Conservation (phyloP, 805 yeast species). For the Ogataea glucozyma region DNA sequence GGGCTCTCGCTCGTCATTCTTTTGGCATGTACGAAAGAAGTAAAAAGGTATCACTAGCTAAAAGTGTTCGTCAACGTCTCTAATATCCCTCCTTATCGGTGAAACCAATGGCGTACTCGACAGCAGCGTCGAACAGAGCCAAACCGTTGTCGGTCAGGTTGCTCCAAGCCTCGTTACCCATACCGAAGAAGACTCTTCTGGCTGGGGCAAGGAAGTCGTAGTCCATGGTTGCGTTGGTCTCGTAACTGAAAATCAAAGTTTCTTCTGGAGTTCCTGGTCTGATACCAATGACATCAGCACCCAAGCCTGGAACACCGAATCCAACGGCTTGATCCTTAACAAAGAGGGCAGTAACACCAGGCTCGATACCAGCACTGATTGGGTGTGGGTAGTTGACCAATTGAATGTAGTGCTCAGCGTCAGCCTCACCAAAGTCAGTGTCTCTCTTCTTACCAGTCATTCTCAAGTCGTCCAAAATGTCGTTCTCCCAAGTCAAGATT, state of each 20-base stretch:
- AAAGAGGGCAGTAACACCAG: constrained; percentile 1
- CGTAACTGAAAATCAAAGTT: constrained; percentile 4
- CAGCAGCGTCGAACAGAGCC: constrained; percentile 4
- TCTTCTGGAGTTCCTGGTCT: constrained; percentile 8
- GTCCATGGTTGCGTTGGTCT: constrained; percentile 7
- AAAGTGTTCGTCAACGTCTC: not conserved
- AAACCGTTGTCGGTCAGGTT: constrained; percentile 4
- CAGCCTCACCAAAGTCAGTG: constrained; percentile 7
- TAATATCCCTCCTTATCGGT: constrained; percentile 1
- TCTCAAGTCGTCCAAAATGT: constrained; percentile 7
- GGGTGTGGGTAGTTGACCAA: constrained; percentile 8
- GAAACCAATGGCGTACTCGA: constrained; percentile 1
- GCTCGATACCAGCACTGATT: constrained; percentile 2
- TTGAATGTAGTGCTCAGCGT: constrained; percentile 4
- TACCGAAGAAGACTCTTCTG: constrained; percentile 5
- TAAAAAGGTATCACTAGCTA: not conserved
- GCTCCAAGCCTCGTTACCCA: constrained; percentile 2
- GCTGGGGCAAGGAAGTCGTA: constrained; percentile 8
- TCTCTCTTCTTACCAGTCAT: constrained; percentile 2
- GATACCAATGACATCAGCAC: constrained; percentile 6
- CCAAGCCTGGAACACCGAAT: constrained; percentile 4
- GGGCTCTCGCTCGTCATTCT: too few relatives aligned
- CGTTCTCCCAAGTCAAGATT: constrained; percentile 7
- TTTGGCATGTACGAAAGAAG: constrained; percentile 1
- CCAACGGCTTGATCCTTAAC: constrained; percentile 3